phyloP scores from a whole-genome alignment of 106 monocot species.

The Platanthera zijinensis region DNA sequence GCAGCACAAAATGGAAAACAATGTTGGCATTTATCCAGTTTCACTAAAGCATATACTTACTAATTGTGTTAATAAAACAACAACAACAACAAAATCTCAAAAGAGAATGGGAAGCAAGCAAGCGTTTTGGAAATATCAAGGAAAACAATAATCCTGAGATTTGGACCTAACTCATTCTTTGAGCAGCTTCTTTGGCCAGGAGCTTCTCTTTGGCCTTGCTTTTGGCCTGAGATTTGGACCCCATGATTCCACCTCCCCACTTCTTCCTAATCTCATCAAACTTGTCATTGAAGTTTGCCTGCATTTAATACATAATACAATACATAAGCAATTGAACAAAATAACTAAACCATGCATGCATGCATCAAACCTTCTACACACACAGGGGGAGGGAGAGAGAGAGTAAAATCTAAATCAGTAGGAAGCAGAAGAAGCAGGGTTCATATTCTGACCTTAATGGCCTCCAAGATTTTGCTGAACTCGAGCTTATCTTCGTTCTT shows the following conservation, averaged over 20 bases:
- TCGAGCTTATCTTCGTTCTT: conserved; percentile 87
- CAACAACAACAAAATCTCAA: no score
- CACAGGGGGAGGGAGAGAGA: no score
- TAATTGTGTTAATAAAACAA: no score
- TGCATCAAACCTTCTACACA: not conserved
- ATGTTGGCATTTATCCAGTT: no score
- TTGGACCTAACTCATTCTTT: conserved; percentile 67
- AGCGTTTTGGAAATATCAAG: no score
- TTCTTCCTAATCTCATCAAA: conserved; percentile 85
- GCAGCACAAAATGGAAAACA: no score
- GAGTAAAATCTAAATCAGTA: not conserved
- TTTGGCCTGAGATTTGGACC: conserved; percentile 85
- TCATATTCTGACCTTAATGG: conserved; percentile 45
- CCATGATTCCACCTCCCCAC: conserved; percentile 96
- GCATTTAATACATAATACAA: not conserved
- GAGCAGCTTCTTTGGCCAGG: conserved; percentile 79
- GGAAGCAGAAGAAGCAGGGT: no score
- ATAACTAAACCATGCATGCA: not conserved
- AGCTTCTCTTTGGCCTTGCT: conserved; percentile 67
- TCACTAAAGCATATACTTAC: no score
- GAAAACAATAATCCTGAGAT: no score
- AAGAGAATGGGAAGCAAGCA: no score
- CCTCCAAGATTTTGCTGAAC: conserved; percentile 80
- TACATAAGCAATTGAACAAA: not conserved
- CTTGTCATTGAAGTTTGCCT: conserved; percentile 93